A percentile compares a stretch with the other conserved stretches of the same genome.
phyloP scores from a whole-genome alignment of 768 basidiomycete species.

The Suillus sp. region DNA sequence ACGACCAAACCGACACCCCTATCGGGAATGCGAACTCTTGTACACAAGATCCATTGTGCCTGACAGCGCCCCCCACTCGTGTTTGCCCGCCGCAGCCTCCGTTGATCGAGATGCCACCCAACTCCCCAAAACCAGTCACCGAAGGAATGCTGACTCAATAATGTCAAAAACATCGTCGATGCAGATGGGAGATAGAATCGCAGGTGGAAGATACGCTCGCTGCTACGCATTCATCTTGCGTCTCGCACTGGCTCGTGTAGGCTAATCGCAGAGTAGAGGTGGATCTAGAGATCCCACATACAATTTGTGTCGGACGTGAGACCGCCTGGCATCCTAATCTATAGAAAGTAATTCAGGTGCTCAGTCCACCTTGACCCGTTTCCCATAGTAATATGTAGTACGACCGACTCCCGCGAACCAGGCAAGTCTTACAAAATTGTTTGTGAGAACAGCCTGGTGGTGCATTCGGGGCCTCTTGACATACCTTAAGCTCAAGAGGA shows the following conservation, averaged over 20 bases:
- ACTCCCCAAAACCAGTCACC: neutral
- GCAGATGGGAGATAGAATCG: neutral
- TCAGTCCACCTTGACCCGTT: slow-evolving; percentile 5
- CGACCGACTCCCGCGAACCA: slow-evolving; percentile 59
- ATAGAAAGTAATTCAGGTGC: neutral
- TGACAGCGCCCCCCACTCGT: neutral
- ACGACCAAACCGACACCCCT: neutral
- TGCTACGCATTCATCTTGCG: neutral
- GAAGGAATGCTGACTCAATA: neutral
- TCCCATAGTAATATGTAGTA: slow-evolving; percentile 44
- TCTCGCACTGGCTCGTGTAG: neutral
- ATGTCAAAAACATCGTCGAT: neutral
- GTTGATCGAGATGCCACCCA: neutral
- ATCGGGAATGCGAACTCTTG: neutral
- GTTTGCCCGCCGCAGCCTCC: neutral
- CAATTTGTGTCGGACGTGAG: too few relatives aligned
- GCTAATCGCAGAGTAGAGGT: neutral
- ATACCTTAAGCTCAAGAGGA: slow-evolving; percentile 61
- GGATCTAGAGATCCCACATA: neutral
- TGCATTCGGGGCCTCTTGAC: slow-evolving; percentile 14
- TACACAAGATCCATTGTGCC: neutral
- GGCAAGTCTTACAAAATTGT: slow-evolving; percentile 40
- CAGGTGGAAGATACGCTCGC: neutral
- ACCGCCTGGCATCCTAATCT: too few relatives aligned
- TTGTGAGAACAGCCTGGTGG: neutral